Percentiles rank a stretch among this genome's conserved stretches.
Evolutionary conservation across 139 green algal species (phyloP).

Genomic region (Haematococcus lacustris): DNA sequence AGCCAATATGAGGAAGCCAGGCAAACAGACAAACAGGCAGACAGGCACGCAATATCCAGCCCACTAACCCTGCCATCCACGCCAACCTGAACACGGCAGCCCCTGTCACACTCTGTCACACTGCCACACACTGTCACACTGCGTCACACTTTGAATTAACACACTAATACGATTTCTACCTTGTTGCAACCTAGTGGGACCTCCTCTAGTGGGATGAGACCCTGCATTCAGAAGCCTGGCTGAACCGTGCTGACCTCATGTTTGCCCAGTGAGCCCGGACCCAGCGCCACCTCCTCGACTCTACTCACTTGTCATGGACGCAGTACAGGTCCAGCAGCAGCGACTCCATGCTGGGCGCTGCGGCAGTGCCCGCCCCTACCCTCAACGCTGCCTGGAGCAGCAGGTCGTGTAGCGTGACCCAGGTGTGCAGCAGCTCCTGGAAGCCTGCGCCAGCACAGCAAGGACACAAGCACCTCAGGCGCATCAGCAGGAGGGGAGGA

Average conservation of each 20-base stretch:
- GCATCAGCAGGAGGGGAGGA: neutral
- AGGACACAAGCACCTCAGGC: neutral
- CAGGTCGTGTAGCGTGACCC: constrained; percentile 35
- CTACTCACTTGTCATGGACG: neutral
- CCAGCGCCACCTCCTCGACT: neutral
- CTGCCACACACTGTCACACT: no score
- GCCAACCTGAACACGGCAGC: no score
- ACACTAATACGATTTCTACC: neutral
- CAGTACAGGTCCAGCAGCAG: neutral
- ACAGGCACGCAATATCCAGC: no score
- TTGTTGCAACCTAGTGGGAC: neutral
- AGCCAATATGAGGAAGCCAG: neutral
- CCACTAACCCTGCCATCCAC: no score
- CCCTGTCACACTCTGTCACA: no score
- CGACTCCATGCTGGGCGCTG: neutral
- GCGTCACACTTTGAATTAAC: neutral
- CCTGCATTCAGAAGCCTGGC: neutral
- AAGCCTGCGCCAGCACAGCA: neutral
- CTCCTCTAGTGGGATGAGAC: neutral
- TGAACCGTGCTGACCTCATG: no score
- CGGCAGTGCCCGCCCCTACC: neutral
- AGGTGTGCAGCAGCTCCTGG: constrained; percentile 43
- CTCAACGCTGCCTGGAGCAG: constrained; percentile 1
- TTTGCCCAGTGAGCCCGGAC: neutral
- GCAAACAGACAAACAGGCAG: neutral